Evolutionary conservation across 116 monocot genomes (phyloP).

Genomic region (Trichopus zeylanicus): DNA sequence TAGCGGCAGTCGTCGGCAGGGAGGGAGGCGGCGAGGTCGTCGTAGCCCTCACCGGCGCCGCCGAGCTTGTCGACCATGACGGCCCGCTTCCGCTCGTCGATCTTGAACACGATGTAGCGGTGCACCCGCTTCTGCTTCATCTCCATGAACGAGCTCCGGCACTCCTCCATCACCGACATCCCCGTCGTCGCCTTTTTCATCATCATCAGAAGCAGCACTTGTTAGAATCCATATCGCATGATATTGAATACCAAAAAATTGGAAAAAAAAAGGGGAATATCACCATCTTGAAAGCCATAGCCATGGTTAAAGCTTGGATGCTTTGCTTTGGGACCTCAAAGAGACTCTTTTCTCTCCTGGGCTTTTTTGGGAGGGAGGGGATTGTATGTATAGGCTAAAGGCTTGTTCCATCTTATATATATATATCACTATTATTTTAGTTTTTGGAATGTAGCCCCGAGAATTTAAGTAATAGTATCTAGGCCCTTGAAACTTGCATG

Average conservation of each 20-base stretch:
- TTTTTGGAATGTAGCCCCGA: too few species aligned
- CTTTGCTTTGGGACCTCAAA: too few species aligned
- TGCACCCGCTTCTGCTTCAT: constrained; percentile 68
- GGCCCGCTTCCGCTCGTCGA: constrained; percentile 52
- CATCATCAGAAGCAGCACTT: too few species aligned
- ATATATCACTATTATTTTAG: too few species aligned
- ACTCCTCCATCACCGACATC: constrained; percentile 59
- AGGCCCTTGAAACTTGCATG: too few species aligned
- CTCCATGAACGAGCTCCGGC: constrained; percentile 46
- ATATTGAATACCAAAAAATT: neutral
- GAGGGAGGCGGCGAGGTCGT: constrained; percentile 47
- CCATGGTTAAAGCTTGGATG: too few species aligned
- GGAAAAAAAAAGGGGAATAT: neutral
- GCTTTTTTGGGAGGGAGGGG: too few species aligned
- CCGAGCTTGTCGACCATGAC: constrained; percentile 70
- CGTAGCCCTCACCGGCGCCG: constrained; percentile 56
- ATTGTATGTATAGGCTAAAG: too few species aligned
- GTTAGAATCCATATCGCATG: too few species aligned
- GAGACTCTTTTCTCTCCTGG: too few species aligned
- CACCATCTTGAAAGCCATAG: constrained; percentile 73
- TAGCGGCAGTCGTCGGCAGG: constrained; percentile 80
- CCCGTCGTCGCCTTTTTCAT: constrained; percentile 54
- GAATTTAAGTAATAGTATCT: too few species aligned
- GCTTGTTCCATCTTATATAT: too few species aligned
- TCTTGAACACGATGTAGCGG: constrained; percentile 64